Percentiles rank a stretch among this genome's conserved stretches.
Conservation (phyloP, 2,329 filamentous ascomycete genomes). For the Epichloe hybrida region DNA sequence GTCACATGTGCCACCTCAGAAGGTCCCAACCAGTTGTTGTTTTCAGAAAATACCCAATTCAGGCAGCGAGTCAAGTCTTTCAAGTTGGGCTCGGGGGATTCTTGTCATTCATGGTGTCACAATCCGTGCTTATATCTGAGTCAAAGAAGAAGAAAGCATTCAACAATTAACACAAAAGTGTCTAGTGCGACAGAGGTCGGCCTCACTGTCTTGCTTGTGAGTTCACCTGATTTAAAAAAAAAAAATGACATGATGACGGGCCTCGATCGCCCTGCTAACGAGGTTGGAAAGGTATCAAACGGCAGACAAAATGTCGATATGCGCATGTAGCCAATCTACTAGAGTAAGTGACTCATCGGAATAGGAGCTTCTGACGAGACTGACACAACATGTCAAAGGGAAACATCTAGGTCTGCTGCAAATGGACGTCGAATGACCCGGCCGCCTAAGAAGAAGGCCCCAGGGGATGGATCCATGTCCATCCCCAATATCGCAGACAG, state of each 20-base stretch:
- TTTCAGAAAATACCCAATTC: not conserved
- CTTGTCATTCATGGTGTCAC: not conserved
- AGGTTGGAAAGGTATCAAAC: conserved; percentile 50
- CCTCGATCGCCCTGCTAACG: conserved; percentile 6
- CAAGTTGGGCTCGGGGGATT: not conserved
- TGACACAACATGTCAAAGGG: conserved; percentile 23
- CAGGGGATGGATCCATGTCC: conserved; percentile 23
- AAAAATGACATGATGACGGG: not conserved
- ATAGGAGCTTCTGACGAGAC: conserved; percentile 4
- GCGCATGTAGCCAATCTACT: conserved; percentile 64
- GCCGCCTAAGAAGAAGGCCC: conserved; percentile 39
- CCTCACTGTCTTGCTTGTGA: conserved; percentile 55
- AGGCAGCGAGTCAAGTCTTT: not conserved
- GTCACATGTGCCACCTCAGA: not conserved
- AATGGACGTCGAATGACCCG: conserved; percentile 44
- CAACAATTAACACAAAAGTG: not conserved
- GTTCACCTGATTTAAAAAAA: conserved; percentile 12
- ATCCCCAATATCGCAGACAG: conserved; percentile 45
- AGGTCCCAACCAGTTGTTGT: not conserved
- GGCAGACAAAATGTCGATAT: conserved; percentile 63
- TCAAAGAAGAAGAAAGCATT: too few species aligned
- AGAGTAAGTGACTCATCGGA: conserved; percentile 40
- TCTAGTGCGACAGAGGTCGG: conserved; percentile 59
- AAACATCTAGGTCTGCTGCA: conserved; percentile 40
- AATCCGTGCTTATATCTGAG: not conserved